Base-by-base conservation (phyloP, 371 early-diverging fungal genomes). In the Apophysomyces ossiformis region DNA sequence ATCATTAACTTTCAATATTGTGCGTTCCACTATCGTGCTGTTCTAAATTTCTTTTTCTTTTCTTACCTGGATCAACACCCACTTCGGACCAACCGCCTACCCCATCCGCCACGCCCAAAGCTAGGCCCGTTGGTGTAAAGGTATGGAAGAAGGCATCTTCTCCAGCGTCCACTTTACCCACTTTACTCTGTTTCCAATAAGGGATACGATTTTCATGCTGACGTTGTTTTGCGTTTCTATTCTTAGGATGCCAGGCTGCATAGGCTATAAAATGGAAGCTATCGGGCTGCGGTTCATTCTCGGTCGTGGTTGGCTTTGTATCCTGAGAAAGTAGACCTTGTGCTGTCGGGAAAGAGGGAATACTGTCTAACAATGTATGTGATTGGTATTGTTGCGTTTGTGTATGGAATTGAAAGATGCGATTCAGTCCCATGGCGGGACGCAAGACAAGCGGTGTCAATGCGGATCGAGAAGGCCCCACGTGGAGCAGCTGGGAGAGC, bases 131-230 rank as follows among this genome's bases (percentile, higher is more conserved):
- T 4, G 85, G 84, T 16, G 87, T 89, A 16, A 69, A 78, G 9
- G 86, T 86, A 61, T 86, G 84, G 61, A 89, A 90, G 65, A 89
- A 89, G 15, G 90, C 90, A 71, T 90, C 90, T 64, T 89, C 90
- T 32, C 90, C 90, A 38, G 90, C 88, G 73, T 90, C 89, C 5
- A 90, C 90, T 58, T 89, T 89, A 21, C 85, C 87, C 1, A 77
- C 75, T 43, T 75, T 66, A 35, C 37, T 45, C 26, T 73, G 77
- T 65, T 83, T 83, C 83, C 83, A 83, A 45, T 83, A 83, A 18
- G 83, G 80, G 11, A 73, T 67, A 59, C 68, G 73, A 57, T 62
- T 69, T 58, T 67, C 70, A 2, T 43, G 57, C 18, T 62, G 68
- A 11, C 67, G 66, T 67, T 66, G 71, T 61, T 69, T 69, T 58